Percentiles rank a stretch among this genome's conserved stretches.
phyloP scores from a whole-genome alignment of 2,329 filamentous ascomycete species.

The Colletotrichum lindemuthianum region DNA sequence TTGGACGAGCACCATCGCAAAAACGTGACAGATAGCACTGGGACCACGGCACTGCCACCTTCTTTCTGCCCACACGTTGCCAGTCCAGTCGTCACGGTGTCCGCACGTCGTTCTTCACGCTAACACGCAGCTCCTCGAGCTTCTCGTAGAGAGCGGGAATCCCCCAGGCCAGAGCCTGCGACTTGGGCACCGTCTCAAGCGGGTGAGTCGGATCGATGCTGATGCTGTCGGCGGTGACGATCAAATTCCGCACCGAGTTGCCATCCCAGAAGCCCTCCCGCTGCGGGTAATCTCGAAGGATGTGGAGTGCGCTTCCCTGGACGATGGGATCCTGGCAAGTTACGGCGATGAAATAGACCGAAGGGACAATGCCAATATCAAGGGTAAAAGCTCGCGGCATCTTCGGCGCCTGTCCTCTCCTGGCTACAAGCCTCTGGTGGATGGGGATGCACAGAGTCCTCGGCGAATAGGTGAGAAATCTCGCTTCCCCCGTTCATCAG shows the following conservation, averaged over 20 bases:
- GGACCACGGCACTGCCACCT: no score
- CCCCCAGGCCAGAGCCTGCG: conserved; percentile 15
- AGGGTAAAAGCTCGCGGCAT: conserved; percentile 26
- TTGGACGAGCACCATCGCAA: no score
- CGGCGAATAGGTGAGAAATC: conserved; percentile 30
- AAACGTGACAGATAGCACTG: no score
- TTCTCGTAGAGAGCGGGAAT: conserved; percentile 27
- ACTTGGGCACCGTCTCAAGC: conserved; percentile 12
- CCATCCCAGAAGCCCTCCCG: conserved; percentile 24
- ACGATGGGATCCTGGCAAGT: conserved; percentile 13
- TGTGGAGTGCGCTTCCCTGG: conserved; percentile 13
- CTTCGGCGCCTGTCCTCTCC: background rate
- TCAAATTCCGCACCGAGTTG: conserved; percentile 18
- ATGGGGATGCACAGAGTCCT: conserved; percentile 9
- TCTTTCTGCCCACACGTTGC: no score
- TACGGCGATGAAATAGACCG: conserved; percentile 22
- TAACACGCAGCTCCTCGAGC: conserved; percentile 12
- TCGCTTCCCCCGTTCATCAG: conserved; percentile 35
- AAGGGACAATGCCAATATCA: conserved; percentile 26
- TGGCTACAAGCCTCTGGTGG: conserved; percentile 14
- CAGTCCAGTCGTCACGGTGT: no score
- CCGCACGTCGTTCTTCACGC: background rate
- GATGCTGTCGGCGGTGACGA: conserved; percentile 20
- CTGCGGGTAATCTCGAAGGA: conserved; percentile 19
- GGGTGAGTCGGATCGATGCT: background rate